Conservation (phyloP, 208 protist genomes). For the Trypanosoma caninum region DNA sequence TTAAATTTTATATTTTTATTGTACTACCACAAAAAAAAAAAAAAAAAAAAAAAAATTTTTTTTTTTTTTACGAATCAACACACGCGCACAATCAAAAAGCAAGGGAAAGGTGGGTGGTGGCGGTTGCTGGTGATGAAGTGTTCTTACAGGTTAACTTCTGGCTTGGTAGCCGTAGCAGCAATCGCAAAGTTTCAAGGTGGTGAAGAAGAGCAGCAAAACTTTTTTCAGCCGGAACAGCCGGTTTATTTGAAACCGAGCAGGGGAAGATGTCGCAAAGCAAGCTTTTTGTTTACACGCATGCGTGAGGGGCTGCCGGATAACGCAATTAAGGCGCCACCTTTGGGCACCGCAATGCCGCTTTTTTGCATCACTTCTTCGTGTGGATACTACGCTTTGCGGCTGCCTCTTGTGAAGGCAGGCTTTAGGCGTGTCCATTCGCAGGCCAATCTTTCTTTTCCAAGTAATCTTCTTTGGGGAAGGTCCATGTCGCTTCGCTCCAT, state of each 20-base stretch:
- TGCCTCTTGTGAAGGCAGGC: conserved; percentile 83
- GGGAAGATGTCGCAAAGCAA: conserved; percentile 58
- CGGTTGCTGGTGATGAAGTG: too few relatives aligned
- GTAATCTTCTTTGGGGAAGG: conserved; percentile 75
- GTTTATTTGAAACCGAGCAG: conserved; percentile 74
- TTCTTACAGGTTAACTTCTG: too few relatives aligned
- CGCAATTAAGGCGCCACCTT: conserved; percentile 30
- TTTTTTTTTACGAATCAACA: neutral
- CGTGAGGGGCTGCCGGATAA: conserved; percentile 27
- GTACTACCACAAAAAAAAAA: neutral
- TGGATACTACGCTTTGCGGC: conserved; percentile 96
- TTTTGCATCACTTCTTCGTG: conserved; percentile 81
- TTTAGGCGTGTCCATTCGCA: conserved; percentile 54
- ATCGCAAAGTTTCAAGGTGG: neutral
- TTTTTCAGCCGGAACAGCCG: conserved; percentile 20
- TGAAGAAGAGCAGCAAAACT: neutral
- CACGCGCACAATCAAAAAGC: neutral
- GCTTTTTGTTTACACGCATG: conserved; percentile 80
- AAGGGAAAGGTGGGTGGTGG: neutral
- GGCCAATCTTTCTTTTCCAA: conserved; percentile 21
- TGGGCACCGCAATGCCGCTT: conserved; percentile 63
- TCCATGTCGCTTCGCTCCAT: conserved; percentile 42
- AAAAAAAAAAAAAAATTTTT: neutral
- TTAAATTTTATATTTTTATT: conserved; percentile 12
- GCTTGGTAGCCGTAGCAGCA: too few relatives aligned